These are phyloP conservation scores for Nemania diffusa DNA, from an alignment of 2,329 filamentous ascomycete species.

Conservation along the genomic window DNA sequence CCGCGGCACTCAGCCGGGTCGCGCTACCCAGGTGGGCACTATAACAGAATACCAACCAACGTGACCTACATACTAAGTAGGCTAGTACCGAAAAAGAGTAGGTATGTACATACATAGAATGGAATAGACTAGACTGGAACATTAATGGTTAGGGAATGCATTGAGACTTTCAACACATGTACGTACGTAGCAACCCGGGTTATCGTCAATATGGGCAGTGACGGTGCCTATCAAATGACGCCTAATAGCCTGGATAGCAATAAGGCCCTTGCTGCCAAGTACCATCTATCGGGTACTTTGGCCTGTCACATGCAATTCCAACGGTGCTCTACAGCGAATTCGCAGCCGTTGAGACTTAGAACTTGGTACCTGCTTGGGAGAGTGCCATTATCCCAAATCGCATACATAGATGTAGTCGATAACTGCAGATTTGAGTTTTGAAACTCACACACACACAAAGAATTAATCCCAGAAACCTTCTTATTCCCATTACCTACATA, in stretches of 20 bases:
- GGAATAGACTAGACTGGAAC: constrained; percentile 2
- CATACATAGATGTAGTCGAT: neutral
- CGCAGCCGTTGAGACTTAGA: neutral
- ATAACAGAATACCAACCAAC: neutral
- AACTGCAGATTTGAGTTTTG: constrained; percentile 7
- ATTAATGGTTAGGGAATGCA: neutral
- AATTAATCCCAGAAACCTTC: neutral
- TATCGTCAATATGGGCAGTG: neutral
- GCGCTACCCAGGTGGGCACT: constrained; percentile 4
- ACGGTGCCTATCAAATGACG: neutral
- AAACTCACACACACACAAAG: constrained; percentile 10
- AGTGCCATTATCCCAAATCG: too few relatives aligned
- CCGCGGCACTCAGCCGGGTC: constrained; percentile 5
- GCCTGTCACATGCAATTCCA: constrained; percentile 9
- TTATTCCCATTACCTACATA: neutral
- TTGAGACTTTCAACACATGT: neutral
- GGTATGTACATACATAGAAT: neutral
- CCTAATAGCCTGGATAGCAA: neutral
- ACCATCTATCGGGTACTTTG: neutral
- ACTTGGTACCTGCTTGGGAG: neutral
- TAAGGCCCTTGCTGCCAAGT: neutral
- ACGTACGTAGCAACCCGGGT: neutral
- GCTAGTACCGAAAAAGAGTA: too few relatives aligned
- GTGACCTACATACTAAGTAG: neutral
- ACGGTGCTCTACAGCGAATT: neutral